Percentiles rank a stretch among this genome's conserved stretches.
These are phyloP conservation scores for Orbilia brochopaga DNA, from an alignment of 2,329 filamentous ascomycete genomes.

Conservation along the genomic window DNA sequence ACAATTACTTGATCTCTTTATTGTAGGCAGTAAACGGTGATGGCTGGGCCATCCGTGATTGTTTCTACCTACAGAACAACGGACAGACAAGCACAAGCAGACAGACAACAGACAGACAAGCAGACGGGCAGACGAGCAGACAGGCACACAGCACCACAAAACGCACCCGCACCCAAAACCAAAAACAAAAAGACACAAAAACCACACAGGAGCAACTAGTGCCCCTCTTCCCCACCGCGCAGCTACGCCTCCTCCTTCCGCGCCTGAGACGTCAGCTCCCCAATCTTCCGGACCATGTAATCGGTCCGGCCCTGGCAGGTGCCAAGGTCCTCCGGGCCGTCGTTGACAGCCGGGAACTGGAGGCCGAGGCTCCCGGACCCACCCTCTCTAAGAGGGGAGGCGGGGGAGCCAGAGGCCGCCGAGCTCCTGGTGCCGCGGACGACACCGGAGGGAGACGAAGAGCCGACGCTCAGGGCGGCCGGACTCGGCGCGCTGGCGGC, in stretches of 20 bases:
- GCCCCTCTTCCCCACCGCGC: background rate
- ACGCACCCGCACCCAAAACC: no score
- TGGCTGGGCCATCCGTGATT: no score
- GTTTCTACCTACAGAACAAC: no score
- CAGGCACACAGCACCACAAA: no score
- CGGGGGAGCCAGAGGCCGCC: background rate
- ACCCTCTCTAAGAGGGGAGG: background rate
- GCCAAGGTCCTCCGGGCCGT: constrained; percentile 3
- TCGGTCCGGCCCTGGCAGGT: background rate
- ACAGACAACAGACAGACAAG: no score
- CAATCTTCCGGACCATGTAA: constrained; percentile 2
- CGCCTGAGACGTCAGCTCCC: background rate
- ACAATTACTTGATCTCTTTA: no score
- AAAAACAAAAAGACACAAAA: background rate
- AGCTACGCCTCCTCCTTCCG: background rate
- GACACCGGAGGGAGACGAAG: background rate
- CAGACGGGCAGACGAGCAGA: no score
- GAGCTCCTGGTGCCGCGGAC: background rate
- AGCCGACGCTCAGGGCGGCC: background rate
- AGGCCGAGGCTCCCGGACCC: background rate
- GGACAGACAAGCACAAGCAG: no score
- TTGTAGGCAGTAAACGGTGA: no score
- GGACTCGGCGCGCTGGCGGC: background rate
- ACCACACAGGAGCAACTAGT: background rate
- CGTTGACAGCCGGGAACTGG: constrained; percentile 1